Evolutionary conservation across 495 filamentous ascomycete genomes (phyloP), one percentile per base, ranked within the genome.

Genomic region (Physcia stellaris): DNA sequence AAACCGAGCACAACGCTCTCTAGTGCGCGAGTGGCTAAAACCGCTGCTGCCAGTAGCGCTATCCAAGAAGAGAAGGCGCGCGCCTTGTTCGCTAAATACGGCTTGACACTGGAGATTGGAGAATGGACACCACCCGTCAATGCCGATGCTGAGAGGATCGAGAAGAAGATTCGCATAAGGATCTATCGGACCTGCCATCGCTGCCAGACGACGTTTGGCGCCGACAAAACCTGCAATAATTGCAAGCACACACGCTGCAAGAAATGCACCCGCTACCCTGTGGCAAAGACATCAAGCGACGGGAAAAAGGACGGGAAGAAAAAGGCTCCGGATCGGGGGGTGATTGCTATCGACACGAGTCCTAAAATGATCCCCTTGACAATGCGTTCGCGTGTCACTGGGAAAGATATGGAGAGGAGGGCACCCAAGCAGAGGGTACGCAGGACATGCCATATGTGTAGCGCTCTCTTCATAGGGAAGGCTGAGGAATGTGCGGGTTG

Each of bases 131-230:
- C 63, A 32, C 59, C 68, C 30, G 55, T 58, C 42, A 68, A 73
- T 41, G 60, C 64, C 22, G 67, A 77, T 37, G 67, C 76, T 16
- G 59, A 77, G 33, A 80, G 88, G 19, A 77, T 94, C 13, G 76
- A 88, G 54, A 93, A 88, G 58, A 75, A 82, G 13, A 84, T 94
- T 44, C 81, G 85, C 46, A 92, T 96, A 80, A 74, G 88, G 23
- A 79, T 94, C 24, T 87, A 83, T 48, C 79, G 83, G 37, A 75
- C 66, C 39, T 92, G 84, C 50, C 84, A 92, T 53, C 71, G 69
- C 41, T 92, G 84, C 56, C 68, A 79, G 44, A 75, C 77, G 3
- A 68, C 68, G 13, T 92, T 79, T 55, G 82, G 80, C 34, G 55
- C 67, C 15, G 74, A 78, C 41, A 84, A 76, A 51, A 59, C 73